Conservation (phyloP, 164 flowering plant genomes). For the Piper longum region DNA sequence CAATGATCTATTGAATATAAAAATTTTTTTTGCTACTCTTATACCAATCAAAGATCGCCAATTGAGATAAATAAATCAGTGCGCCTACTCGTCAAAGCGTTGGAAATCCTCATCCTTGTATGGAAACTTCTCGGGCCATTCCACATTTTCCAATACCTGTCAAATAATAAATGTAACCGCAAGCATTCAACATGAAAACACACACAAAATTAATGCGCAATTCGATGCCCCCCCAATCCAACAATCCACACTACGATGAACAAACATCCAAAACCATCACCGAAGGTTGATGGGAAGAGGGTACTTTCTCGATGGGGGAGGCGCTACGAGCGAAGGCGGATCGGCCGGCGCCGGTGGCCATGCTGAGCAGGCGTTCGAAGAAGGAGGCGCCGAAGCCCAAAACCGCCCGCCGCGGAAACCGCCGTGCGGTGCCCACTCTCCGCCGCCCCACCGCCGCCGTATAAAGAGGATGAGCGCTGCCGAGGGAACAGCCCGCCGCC, state of each 20-base stretch:
- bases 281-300: not conserved
- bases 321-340: constrained; percentile 38
- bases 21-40: too few relatives aligned
- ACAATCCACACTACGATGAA: not conserved
- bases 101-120: constrained; percentile 83
- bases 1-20: too few relatives aligned
- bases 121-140: constrained; percentile 88
- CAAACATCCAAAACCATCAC: not conserved
- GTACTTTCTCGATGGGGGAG: constrained; percentile 47
- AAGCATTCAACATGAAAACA: not conserved
- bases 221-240: not conserved
- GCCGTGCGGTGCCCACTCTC: not conserved
- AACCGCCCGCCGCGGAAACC: constrained; percentile 31
- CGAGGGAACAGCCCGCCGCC: too few relatives aligned
- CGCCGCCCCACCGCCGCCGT: not conserved
- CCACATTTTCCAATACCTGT: constrained; percentile 65
- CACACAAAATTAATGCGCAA: not conserved
- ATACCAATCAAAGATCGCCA: too few relatives aligned
- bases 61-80: constrained; percentile 4
- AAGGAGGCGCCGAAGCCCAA: constrained; percentile 49
- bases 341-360: constrained; percentile 27
- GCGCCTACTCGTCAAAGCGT: constrained; percentile 70
- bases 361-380: constrained; percentile 33
- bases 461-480: not conserved
- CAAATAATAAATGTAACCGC: not conserved